Evolutionary conservation across 495 filamentous ascomycete species (phyloP).

Genomic region (Aspergillus conjunctus): DNA sequence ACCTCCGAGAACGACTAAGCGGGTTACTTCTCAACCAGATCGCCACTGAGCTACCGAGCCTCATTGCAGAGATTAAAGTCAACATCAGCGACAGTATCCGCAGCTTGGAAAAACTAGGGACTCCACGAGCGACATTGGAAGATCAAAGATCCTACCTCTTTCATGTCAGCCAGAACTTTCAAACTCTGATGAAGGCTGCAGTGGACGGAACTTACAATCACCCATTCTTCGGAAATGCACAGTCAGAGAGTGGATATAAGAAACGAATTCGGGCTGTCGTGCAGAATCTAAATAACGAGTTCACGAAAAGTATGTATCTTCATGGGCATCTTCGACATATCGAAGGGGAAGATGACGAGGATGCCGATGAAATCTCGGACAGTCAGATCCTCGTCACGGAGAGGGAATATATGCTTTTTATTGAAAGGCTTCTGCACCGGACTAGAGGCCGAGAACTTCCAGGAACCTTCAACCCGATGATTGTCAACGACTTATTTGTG

Average conservation of each 20-base stretch:
- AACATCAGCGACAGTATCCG: constrained; percentile 36
- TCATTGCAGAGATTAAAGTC: constrained; percentile 58
- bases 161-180: constrained; percentile 53
- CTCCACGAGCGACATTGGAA: constrained; percentile 42
- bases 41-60: constrained; percentile 53
- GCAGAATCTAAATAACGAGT: constrained; percentile 57
- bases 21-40: constrained; percentile 60
- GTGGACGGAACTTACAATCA: constrained; percentile 59
- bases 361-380: constrained; percentile 1
- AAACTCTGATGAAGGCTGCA: constrained; percentile 50
- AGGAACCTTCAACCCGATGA: constrained; percentile 53
- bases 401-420: constrained; percentile 41
- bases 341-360: constrained; percentile 5
- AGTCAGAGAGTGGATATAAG: constrained; percentile 37
- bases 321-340: constrained; percentile 46
- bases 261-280: constrained; percentile 63
- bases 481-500: constrained; percentile 52
- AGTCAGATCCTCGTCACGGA: constrained; percentile 31
- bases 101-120: constrained; percentile 50
- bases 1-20: constrained; percentile 55
- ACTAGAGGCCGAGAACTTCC: constrained; percentile 52
- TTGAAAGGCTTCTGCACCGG: constrained; percentile 40
- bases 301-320: constrained; percentile 47
- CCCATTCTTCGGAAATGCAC: constrained; percentile 55
- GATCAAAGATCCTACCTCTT: constrained; percentile 59